Conservation (phyloP, 208 protist genomes). For the Trypanosomatidae sp. region DNA sequence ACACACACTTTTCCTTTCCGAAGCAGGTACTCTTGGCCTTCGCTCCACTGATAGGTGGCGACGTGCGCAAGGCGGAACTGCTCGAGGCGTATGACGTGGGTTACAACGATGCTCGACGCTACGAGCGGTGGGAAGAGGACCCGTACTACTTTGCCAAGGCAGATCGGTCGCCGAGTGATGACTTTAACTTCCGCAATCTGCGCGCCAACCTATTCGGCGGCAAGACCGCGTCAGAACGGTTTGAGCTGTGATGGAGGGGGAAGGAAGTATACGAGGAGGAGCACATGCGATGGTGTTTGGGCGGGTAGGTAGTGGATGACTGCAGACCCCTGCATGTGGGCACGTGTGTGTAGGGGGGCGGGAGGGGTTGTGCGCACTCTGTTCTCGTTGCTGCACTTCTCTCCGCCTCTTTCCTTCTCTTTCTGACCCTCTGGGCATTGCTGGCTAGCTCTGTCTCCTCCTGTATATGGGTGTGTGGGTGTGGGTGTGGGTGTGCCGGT, state of each 20-base stretch:
- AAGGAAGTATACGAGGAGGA: background rate
- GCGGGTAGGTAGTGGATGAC: background rate
- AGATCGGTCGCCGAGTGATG: slow-evolving; percentile 75
- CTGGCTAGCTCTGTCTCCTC: background rate
- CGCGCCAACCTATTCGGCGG: slow-evolving; percentile 80
- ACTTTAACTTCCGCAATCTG: slow-evolving; percentile 84
- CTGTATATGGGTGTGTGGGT: background rate
- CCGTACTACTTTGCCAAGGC: slow-evolving; percentile 88
- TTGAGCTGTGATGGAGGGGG: slow-evolving; percentile 51
- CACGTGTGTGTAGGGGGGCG: background rate
- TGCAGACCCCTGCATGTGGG: background rate
- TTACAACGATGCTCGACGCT: slow-evolving; percentile 84
- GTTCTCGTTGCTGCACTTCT: background rate
- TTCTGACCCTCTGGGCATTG: background rate
- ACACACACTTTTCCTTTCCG: slow-evolving; percentile 79
- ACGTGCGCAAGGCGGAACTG: slow-evolving; percentile 52
- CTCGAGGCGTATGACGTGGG: slow-evolving; percentile 85
- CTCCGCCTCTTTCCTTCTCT: background rate
- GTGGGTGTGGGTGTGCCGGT: background rate
- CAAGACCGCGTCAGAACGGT: slow-evolving; percentile 58
- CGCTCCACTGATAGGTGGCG: slow-evolving; percentile 55
- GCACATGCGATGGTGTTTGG: background rate
- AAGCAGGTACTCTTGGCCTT: slow-evolving; percentile 77
- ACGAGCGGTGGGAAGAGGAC: slow-evolving; percentile 92
- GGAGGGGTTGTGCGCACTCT: background rate